Evolutionary conservation across 2,329 filamentous ascomycete genomes (phyloP).

Genomic region (Fusarium humuli): DNA sequence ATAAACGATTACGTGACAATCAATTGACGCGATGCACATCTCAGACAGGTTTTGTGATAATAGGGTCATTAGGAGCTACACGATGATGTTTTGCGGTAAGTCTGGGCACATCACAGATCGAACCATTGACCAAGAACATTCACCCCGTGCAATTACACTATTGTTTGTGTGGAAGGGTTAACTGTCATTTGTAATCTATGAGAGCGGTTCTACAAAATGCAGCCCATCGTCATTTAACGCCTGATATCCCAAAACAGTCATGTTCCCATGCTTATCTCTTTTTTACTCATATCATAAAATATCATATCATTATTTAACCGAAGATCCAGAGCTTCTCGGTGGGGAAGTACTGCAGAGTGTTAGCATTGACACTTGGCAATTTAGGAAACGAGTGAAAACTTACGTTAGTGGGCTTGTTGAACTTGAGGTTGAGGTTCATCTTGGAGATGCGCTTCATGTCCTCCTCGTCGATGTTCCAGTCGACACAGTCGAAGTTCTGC

Average conservation of each 20-base stretch:
- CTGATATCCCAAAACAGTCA: conserved; percentile 45
- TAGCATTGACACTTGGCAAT: conserved; percentile 1
- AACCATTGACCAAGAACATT: background rate
- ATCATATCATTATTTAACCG: conserved; percentile 54
- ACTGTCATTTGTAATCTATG: conserved; percentile 45
- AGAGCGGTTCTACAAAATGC: conserved; percentile 42
- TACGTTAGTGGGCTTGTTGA: conserved; percentile 81
- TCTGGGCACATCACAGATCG: background rate
- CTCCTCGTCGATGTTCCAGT: conserved; percentile 72
- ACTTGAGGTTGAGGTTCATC: conserved; percentile 75
- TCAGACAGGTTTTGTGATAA: conserved; percentile 6
- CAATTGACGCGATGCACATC: conserved; percentile 6
- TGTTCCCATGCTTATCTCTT: conserved; percentile 36
- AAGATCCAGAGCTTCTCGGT: conserved; percentile 70
- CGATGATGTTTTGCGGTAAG: background rate
- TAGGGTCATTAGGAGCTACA: background rate
- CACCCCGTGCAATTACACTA: background rate
- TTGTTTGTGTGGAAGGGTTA: conserved; percentile 18
- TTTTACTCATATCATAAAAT: conserved; percentile 36
- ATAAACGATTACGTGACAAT: conserved; percentile 14
- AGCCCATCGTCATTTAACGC: conserved; percentile 44
- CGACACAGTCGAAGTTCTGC: conserved; percentile 75
- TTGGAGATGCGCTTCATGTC: conserved; percentile 75
- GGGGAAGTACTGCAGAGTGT: conserved; percentile 63
- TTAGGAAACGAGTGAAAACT: conserved; percentile 51